Percentiles rank a stretch among this genome's conserved stretches.
These are phyloP conservation scores for Seiridium unicorne DNA, from an alignment of 2,329 filamentous ascomycete genomes.

Conservation along the genomic window DNA sequence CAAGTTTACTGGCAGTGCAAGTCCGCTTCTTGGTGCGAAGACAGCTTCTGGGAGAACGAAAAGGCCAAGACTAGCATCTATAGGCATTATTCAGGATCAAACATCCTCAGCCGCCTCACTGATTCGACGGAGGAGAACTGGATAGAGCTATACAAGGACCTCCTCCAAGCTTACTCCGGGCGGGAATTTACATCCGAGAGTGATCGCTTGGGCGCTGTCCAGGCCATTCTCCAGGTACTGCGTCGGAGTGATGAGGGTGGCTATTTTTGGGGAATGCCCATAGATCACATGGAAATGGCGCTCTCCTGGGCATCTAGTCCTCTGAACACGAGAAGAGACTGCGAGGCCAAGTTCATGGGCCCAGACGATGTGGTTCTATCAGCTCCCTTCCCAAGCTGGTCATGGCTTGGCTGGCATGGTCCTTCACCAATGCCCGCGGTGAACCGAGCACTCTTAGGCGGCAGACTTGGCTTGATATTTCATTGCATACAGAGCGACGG, in stretches of 20 bases:
- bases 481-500: not conserved
- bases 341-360: conserved; percentile 1
- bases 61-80: not conserved
- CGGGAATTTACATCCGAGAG: not conserved
- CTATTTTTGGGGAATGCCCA: conserved; percentile 5
- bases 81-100: not conserved
- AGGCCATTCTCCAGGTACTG: conserved; percentile 2
- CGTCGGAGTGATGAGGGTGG: not conserved
- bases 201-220: conserved; percentile 1
- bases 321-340: not conserved
- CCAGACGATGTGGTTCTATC: not conserved
- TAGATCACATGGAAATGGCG: not conserved
- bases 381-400: conserved; percentile 1
- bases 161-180: not conserved
- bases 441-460: not conserved
- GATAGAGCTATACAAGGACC: not conserved
- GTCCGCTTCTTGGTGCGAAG: not conserved
- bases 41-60: conserved; percentile 1
- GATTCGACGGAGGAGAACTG: not conserved
- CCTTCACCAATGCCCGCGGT: not conserved
- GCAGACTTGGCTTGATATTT: not conserved
- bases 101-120: not conserved
- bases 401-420: conserved; percentile 3
- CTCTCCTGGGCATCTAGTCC: not conserved
- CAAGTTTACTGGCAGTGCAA: conserved; percentile 1